A percentile compares a stretch with the other conserved stretches of the same genome.
Conservation (phyloP, 2,329 filamentous ascomycete species). For the Fusarium beomiforme region DNA sequence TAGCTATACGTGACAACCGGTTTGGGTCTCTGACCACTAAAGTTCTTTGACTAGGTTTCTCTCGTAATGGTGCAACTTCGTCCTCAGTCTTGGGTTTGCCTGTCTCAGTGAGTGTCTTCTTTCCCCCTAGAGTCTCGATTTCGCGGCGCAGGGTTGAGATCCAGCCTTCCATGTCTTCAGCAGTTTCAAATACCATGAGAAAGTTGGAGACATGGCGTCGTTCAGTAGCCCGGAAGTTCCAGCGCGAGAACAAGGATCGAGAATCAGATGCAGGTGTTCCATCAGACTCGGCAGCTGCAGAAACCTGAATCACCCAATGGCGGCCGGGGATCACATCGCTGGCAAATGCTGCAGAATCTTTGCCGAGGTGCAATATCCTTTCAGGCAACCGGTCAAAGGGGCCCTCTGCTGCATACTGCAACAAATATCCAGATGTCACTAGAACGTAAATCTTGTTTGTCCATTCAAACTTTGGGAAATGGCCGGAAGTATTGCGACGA, state of each 20-base stretch:
- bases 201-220: slow-evolving; percentile 70
- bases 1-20: slow-evolving; percentile 53
- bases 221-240: slow-evolving; percentile 66
- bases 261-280: slow-evolving; percentile 60
- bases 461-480: slow-evolving; percentile 67
- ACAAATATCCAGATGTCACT: slow-evolving; percentile 74
- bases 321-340: slow-evolving; percentile 82
- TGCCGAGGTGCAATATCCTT: slow-evolving; percentile 76
- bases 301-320: slow-evolving; percentile 83
- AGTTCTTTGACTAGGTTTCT: slow-evolving; percentile 57
- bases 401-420: slow-evolving; percentile 79
- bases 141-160: slow-evolving; percentile 73
- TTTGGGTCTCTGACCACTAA: slow-evolving; percentile 59
- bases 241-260: slow-evolving; percentile 71
- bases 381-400: slow-evolving; percentile 77
- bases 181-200: slow-evolving; percentile 76
- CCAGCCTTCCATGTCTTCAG: slow-evolving; percentile 82
- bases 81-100: slow-evolving; percentile 61
- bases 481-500: slow-evolving; percentile 54
- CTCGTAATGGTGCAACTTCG: slow-evolving; percentile 45
- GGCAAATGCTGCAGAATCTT: slow-evolving; percentile 80
- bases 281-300: slow-evolving; percentile 70
- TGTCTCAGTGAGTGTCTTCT: slow-evolving; percentile 69
- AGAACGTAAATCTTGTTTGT: slow-evolving; percentile 78
- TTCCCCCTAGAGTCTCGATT: slow-evolving; percentile 76